Evolutionary conservation across 495 filamentous ascomycete genomes (phyloP).

Genomic region (Penicillium soppii): DNA sequence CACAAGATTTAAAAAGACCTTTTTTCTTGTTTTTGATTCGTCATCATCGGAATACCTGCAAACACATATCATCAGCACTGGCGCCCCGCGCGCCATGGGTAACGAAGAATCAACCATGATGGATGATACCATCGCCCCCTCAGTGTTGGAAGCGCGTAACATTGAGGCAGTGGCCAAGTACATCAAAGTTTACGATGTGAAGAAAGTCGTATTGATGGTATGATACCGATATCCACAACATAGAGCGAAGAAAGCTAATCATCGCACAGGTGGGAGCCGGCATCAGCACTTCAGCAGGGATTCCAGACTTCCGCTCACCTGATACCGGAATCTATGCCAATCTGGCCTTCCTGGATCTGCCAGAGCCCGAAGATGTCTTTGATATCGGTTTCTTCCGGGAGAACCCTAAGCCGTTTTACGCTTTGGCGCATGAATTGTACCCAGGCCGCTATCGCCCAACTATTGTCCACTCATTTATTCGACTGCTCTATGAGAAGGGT

Average conservation of each 20-base stretch:
- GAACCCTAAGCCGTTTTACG: conserved; percentile 89
- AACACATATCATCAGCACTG: conserved; percentile 24
- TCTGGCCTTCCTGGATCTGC: conserved; percentile 76
- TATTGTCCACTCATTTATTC: conserved; percentile 77
- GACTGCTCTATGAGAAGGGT: conserved; percentile 69
- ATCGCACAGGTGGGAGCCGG: conserved; percentile 46
- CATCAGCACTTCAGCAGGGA: conserved; percentile 78
- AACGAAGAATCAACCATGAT: conserved; percentile 65
- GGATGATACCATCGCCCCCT: conserved; percentile 61
- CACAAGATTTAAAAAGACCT: too few species aligned
- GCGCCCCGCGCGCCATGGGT: conserved; percentile 67
- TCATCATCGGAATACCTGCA: conserved; percentile 38
- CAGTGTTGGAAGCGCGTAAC: conserved; percentile 64
- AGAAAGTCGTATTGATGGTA: conserved; percentile 77
- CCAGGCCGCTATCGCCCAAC: conserved; percentile 90
- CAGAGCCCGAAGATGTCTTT: conserved; percentile 75
- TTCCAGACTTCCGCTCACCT: conserved; percentile 85
- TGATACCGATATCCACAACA: not conserved
- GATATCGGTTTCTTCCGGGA: conserved; percentile 82
- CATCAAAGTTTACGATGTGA: conserved; percentile 65
- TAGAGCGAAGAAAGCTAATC: not conserved
- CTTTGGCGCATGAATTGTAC: conserved; percentile 84
- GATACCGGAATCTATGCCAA: conserved; percentile 89
- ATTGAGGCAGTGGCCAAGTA: conserved; percentile 71
- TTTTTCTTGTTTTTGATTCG: not conserved